Evolutionary conservation across 179 eudicot species (phyloP), one percentile per base, ranked within the genome.

Genomic region (Spergularia azorica): DNA sequence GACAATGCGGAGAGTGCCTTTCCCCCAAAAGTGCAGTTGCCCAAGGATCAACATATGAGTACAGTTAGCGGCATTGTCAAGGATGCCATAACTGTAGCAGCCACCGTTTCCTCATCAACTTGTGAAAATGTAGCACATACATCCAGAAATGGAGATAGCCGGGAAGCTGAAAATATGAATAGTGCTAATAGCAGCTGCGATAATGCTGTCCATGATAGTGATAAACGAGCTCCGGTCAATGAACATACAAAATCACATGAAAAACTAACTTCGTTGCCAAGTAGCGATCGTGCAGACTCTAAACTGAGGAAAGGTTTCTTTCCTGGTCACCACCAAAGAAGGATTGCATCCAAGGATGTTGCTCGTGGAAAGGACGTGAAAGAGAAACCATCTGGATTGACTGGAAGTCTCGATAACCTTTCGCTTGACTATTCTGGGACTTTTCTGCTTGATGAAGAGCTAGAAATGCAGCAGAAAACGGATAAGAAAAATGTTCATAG

Each of bases 361-460:
- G 70, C 79, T 75, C 69, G 59, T 58, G 69, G 76, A 69, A 76
- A 14, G 59, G 82, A 77, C 58, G 71, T 61, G 41, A 71, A 20
- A 26, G 81, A 74, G 14, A 74, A 63, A 55, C 77, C 68, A 20
- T 74, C 88, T 60, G 80, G 73, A 67, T 68, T 61, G 32, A 69
- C 63, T 82, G 77, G 57, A 55, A 77, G 76, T 71, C 32, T 84
- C 54, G 93, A 86, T 81, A 89, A 85, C 67, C 72, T 79, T 15
- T 81, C 90, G 46, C 67, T 79, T 83, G 95, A 93, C 79, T 91
- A 84, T 79, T 79, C 85, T 54, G 84, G 81, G 77, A 86, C 95
- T 71, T 95, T 93, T 77, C 83, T 91, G 97, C 90, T 93, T 80
- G 98, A 95, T 79, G 98, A 95, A 89, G 98, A 93, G 88, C 85